phyloP scores from a whole-genome alignment of 2,329 filamentous ascomycete species.

The Neonectria coccinea region DNA sequence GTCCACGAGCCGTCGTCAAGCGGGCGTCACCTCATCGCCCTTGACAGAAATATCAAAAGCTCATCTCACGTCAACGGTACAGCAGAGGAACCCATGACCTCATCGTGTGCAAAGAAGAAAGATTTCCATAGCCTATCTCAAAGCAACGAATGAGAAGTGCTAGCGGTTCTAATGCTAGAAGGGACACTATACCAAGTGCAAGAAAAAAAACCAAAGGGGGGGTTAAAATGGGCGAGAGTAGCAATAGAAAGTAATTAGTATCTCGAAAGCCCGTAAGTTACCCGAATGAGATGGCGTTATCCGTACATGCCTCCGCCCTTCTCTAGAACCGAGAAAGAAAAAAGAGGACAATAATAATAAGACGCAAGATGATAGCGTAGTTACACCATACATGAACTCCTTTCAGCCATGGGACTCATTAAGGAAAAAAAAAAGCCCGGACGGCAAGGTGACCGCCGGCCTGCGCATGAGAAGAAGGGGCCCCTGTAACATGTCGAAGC shows the following conservation, averaged over 20 bases:
- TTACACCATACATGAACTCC: slow-evolving; percentile 15
- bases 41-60: neutral
- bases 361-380: slow-evolving; percentile 18
- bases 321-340: slow-evolving; percentile 15
- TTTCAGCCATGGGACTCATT: slow-evolving; percentile 20
- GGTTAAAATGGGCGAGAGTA: neutral
- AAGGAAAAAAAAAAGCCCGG: slow-evolving; percentile 12
- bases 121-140: neutral
- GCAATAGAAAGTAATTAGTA: neutral
- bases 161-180: neutral
- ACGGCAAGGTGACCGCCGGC: neutral
- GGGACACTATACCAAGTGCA: neutral
- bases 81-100: neutral
- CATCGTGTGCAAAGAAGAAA: neutral
- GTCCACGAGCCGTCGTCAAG: neutral
- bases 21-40: neutral
- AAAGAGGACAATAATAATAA: slow-evolving; percentile 14
- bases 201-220: neutral
- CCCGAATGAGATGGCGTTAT: slow-evolving; percentile 1
- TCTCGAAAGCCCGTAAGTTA: neutral
- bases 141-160: neutral
- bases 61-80: neutral
- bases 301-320: neutral
- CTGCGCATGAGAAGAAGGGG: neutral
- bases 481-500: neutral